These are phyloP conservation scores for Colletotrichum truncatum DNA, from an alignment of 2,329 filamentous ascomycete species.

Conservation along the genomic window DNA sequence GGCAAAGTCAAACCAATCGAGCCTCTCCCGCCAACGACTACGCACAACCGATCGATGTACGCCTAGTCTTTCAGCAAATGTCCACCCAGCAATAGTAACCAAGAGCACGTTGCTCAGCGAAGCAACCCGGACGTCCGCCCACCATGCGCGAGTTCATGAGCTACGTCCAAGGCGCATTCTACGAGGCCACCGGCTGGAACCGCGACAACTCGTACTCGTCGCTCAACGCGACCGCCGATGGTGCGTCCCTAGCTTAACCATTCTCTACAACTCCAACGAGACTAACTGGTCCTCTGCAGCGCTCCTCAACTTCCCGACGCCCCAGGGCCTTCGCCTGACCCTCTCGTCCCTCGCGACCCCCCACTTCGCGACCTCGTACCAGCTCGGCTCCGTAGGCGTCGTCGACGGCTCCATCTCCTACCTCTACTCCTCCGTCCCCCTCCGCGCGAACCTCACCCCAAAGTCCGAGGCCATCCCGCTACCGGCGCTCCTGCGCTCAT, in stretches of 20 bases:
- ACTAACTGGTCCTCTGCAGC: slow-evolving; percentile 55
- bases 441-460: slow-evolving; percentile 70
- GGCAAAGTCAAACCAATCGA: neutral
- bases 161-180: slow-evolving; percentile 92
- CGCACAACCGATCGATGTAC: neutral
- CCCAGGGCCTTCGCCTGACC: slow-evolving; percentile 83
- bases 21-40: neutral
- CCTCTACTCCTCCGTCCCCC: slow-evolving; percentile 87
- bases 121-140: slow-evolving; percentile 3
- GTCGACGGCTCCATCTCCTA: slow-evolving; percentile 98
- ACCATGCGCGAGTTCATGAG: slow-evolving; percentile 97
- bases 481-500: slow-evolving; percentile 81
- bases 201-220: slow-evolving; percentile 91
- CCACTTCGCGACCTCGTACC: slow-evolving; percentile 94
- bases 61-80: neutral
- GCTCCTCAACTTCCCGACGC: slow-evolving; percentile 88
- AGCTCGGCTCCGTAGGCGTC: slow-evolving; percentile 86
- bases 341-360: slow-evolving; percentile 91
- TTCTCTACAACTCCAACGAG: neutral
- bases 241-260: slow-evolving; percentile 51
- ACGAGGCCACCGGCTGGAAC: slow-evolving; percentile 87
- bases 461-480: slow-evolving; percentile 81
- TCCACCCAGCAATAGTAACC: neutral
- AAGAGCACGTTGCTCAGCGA: slow-evolving; percentile 16
- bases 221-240: slow-evolving; percentile 84